phyloP scores from a whole-genome alignment of 331 rosid species.

The Erythrophleum ivorense region DNA sequence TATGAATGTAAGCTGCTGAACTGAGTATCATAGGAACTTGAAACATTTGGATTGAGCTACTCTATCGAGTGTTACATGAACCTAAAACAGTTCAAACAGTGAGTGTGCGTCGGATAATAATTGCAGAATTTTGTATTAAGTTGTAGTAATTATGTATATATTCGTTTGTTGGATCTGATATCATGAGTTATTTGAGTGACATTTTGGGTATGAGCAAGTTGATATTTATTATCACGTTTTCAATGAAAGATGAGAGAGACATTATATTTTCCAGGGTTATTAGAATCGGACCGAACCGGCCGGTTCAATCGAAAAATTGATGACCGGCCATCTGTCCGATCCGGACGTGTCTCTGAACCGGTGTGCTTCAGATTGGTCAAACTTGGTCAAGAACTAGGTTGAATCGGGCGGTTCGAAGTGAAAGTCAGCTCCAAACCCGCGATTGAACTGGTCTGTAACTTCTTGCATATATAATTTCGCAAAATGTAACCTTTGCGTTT shows the following conservation, averaged over 20 bases:
- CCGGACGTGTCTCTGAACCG: no score
- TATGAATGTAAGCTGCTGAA: slow-evolving; percentile 6
- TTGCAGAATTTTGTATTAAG: slow-evolving; percentile 36
- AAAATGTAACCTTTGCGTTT: no score
- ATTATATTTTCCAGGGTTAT: no score
- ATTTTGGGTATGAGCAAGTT: not conserved
- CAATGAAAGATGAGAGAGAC: not conserved
- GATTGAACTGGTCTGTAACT: no score
- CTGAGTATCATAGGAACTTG: slow-evolving; percentile 20
- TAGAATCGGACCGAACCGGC: no score
- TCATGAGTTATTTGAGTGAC: not conserved
- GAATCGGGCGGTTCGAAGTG: no score
- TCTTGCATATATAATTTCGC: no score
- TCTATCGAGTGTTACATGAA: slow-evolving; percentile 1
- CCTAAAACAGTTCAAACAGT: slow-evolving; percentile 17
- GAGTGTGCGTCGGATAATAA: slow-evolving; percentile 20
- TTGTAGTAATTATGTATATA: slow-evolving; percentile 20
- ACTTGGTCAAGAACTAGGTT: no score
- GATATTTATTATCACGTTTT: not conserved
- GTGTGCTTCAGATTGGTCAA: no score
- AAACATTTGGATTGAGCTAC: slow-evolving; percentile 16
- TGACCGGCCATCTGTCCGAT: no score
- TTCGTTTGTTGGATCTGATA: not conserved
- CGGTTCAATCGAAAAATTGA: no score
- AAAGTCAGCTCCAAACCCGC: no score